Conservation (phyloP, 2,329 filamentous ascomycete species). For the Zelopaecilomyces penicillatus region DNA sequence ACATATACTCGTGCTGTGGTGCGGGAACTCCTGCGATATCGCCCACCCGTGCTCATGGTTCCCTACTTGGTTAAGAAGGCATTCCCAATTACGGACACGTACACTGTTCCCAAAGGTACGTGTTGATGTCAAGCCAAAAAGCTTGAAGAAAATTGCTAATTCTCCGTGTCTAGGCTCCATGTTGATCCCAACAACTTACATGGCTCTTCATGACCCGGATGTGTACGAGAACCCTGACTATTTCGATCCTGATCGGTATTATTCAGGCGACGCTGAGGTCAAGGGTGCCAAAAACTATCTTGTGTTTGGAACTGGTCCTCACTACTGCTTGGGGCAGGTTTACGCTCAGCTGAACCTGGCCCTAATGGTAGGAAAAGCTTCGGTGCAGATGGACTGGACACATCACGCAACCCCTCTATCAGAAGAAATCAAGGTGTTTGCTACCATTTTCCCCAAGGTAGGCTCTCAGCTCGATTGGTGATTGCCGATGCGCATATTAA, state of each 20-base stretch:
- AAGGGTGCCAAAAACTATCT: conserved; percentile 88
- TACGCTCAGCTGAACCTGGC: conserved; percentile 87
- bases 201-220: conserved; percentile 84
- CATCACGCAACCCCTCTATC: conserved; percentile 76
- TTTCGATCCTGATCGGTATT: conserved; percentile 89
- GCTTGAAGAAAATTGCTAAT: conserved; percentile 9
- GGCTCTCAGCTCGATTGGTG: conserved; percentile 23
- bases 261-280: conserved; percentile 78
- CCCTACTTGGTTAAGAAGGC: conserved; percentile 91
- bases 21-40: conserved; percentile 84
- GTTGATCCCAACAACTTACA: conserved; percentile 87
- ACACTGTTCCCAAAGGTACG: conserved; percentile 83
- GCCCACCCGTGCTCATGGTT: conserved; percentile 94
- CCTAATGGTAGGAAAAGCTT: conserved; percentile 83
- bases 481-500: background rate
- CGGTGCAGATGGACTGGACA: conserved; percentile 79
- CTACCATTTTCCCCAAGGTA: conserved; percentile 95
- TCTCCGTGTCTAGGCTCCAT: conserved; percentile 56
- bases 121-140: too few species aligned
- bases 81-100: conserved; percentile 79
- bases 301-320: conserved; percentile 89
- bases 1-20: conserved; percentile 87
- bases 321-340: conserved; percentile 91
- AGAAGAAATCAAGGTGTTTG: conserved; percentile 97
- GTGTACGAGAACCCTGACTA: conserved; percentile 83